phyloP scores from a whole-genome alignment of 108 stramenopile genomes.

The Nannochloropsis oceanica region DNA sequence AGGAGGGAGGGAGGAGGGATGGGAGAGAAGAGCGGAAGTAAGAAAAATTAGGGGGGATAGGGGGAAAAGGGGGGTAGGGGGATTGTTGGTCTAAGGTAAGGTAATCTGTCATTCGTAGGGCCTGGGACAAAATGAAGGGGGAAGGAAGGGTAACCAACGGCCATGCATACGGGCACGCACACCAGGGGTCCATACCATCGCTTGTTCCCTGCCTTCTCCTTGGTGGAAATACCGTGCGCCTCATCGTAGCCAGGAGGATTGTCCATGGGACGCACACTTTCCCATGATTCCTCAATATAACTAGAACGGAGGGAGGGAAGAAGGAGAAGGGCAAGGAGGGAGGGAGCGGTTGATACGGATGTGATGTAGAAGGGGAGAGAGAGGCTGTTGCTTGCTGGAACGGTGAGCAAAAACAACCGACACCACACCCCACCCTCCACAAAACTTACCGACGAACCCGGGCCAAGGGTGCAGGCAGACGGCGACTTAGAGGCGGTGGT shows the following conservation, averaged over 20 bases:
- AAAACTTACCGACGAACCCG: neutral
- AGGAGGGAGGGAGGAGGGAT: neutral
- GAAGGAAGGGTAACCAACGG: too few species aligned
- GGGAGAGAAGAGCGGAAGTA: neutral
- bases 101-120: too few species aligned
- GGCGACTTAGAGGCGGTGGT: neutral
- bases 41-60: too few species aligned
- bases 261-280: neutral
- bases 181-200: neutral
- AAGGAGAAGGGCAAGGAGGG: neutral
- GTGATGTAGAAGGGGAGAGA: too few species aligned
- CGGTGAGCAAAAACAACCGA: too few species aligned
- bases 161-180: too few species aligned
- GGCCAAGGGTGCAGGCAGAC: neutral
- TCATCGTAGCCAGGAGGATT: neutral
- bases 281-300: neutral
- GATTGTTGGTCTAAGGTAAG: too few species aligned
- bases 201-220: neutral
- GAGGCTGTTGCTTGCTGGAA: too few species aligned
- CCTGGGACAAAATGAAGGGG: too few species aligned
- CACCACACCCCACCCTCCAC: too few species aligned
- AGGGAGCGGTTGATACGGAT: too few species aligned
- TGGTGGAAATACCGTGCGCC: neutral
- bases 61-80: too few species aligned
- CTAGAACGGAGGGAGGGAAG: neutral